A percentile compares a stretch with the other conserved stretches of the same genome.
These are phyloP conservation scores for Colletotrichum sp. DNA, from an alignment of 2,329 filamentous ascomycete species.

Conservation along the genomic window DNA sequence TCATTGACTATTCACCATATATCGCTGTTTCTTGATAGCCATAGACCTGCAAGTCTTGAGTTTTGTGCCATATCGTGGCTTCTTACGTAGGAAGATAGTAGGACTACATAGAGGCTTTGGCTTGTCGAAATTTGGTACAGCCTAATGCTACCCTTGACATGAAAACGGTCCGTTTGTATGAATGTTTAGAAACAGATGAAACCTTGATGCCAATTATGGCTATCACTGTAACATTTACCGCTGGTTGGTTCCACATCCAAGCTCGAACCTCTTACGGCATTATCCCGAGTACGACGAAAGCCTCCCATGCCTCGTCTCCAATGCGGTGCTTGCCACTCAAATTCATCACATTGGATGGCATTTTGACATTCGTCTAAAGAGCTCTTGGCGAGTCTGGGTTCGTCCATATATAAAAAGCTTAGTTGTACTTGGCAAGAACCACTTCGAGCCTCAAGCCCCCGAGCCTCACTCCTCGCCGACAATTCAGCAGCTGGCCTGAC, in stretches of 20 bases:
- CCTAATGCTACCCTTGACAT: background rate
- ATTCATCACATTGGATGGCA: background rate
- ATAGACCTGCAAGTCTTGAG: accelerated
- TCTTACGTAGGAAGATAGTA: accelerated
- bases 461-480: background rate
- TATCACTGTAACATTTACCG: background rate
- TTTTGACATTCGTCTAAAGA: background rate
- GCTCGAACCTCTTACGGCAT: background rate
- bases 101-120: background rate
- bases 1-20: background rate
- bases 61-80: background rate
- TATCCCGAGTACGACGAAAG: background rate
- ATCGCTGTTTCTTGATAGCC: background rate
- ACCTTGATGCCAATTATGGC: background rate
- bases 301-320: background rate
- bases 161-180: background rate
- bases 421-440: background rate
- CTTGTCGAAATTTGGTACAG: background rate
- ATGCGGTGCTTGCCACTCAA: background rate
- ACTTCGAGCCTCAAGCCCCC: background rate
- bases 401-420: background rate
- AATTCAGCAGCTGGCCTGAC: background rate
- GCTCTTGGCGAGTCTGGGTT: background rate
- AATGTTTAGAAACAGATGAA: background rate
- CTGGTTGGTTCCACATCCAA: background rate